phyloP scores from a whole-genome alignment of 73 alveolate species.

The Paramecium sexaurelia region DNA sequence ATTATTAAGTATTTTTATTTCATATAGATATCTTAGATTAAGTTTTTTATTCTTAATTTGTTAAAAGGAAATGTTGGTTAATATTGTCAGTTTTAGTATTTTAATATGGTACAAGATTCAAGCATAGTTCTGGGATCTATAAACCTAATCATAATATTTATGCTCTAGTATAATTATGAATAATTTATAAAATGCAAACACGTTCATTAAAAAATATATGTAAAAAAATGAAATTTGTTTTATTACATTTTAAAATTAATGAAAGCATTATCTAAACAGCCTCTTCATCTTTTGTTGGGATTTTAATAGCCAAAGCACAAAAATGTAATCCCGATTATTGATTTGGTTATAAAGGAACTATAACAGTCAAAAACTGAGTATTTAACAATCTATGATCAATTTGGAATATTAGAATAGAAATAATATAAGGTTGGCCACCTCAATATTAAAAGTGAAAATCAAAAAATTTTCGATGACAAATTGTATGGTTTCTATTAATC shows the following conservation, averaged over 20 bases:
- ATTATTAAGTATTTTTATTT: no score
- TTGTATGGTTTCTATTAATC: background rate
- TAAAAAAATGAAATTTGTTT: background rate
- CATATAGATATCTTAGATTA: no score
- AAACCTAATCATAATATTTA: no score
- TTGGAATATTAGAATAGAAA: background rate
- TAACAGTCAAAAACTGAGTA: background rate
- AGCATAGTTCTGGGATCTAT: no score
- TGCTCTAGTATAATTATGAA: no score
- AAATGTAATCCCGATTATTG: background rate
- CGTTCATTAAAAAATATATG: background rate
- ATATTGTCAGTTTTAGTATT: no score
- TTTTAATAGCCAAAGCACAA: background rate
- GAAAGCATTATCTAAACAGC: background rate
- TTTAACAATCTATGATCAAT: background rate
- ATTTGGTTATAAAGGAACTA: background rate
- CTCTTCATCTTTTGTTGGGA: conserved; percentile 16
- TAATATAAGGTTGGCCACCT: background rate
- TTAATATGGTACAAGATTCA: no score
- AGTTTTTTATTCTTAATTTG: no score
- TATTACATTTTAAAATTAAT: background rate
- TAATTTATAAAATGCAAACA: background rate
- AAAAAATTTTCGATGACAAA: conserved; percentile 6
- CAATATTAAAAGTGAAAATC: background rate
- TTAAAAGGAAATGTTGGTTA: no score